Percentiles rank a stretch among this genome's conserved stretches.
These are phyloP conservation scores for Thalia dealbata DNA, from an alignment of 176 grass and related monocot genomes.

Conservation along the genomic window DNA sequence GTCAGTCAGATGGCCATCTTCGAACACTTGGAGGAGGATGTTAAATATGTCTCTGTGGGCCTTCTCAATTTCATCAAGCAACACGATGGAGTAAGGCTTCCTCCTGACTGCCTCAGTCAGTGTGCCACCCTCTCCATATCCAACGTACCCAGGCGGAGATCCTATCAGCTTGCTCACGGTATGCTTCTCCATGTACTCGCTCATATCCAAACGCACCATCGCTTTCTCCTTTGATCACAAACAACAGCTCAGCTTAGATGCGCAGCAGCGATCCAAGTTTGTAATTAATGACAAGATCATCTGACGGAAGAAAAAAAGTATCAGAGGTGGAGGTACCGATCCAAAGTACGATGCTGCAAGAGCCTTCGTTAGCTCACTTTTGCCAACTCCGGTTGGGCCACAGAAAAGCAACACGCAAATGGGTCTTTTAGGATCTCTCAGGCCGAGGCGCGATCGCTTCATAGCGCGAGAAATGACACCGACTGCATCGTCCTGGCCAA, in stretches of 20 bases:
- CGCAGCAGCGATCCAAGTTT: too few species aligned
- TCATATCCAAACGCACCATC: conserved; percentile 33
- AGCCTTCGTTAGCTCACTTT: conserved; percentile 47
- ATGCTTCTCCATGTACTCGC: conserved; percentile 20
- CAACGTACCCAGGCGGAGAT: conserved; percentile 30
- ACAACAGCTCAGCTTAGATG: neutral
- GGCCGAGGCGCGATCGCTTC: conserved; percentile 22
- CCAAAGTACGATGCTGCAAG: conserved; percentile 28
- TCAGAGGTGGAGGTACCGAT: conserved; percentile 2
- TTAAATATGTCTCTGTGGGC: conserved; percentile 25
- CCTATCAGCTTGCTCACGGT: conserved; percentile 28
- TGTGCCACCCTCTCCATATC: conserved; percentile 29
- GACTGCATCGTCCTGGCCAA: conserved; percentile 33
- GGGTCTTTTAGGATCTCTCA: conserved; percentile 19
- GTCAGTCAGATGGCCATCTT: conserved; percentile 35
- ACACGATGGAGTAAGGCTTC: conserved; percentile 28
- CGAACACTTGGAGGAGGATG: conserved; percentile 32
- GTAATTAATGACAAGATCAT: too few species aligned
- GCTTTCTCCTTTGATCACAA: conserved; percentile 20
- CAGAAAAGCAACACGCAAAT: conserved; percentile 27
- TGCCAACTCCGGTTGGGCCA: conserved; percentile 43
- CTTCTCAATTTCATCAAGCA: conserved; percentile 49
- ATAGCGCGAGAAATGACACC: conserved; percentile 23
- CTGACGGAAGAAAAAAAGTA: neutral
- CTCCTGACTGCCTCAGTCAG: conserved; percentile 33